These are phyloP conservation scores for Petasospora rhodanensis DNA, from an alignment of 1,139 yeast species.

Conservation along the genomic window DNA sequence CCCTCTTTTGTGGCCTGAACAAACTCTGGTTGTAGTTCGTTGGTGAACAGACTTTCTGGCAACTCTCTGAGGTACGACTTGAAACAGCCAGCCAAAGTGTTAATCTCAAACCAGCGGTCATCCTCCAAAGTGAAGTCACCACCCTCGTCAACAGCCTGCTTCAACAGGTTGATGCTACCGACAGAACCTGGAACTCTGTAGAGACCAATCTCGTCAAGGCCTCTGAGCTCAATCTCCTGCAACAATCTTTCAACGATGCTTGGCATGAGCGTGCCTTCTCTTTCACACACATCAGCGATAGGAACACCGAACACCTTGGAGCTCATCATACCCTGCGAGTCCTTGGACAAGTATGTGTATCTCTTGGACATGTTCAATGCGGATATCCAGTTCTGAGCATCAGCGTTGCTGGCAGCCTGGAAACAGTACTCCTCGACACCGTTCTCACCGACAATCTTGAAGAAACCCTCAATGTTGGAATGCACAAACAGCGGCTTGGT, in stretches of 20 bases:
- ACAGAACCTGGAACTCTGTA: conserved; percentile 90
- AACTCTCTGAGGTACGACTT: conserved; percentile 82
- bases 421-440: conserved; percentile 57
- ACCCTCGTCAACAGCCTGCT: conserved; percentile 66
- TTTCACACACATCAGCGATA: conserved; percentile 62
- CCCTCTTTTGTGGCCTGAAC: conserved; percentile 34
- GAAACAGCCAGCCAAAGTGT: conserved; percentile 86
- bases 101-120: conserved; percentile 72
- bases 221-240: conserved; percentile 73
- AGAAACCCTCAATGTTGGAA: conserved; percentile 36
- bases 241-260: conserved; percentile 59
- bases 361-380: conserved; percentile 37
- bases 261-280: conserved; percentile 66
- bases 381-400: conserved; percentile 73
- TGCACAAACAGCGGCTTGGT: conserved; percentile 30
- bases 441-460: conserved; percentile 55
- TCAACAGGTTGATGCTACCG: conserved; percentile 68
- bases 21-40: conserved; percentile 49
- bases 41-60: conserved; percentile 81
- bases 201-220: conserved; percentile 85
- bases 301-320: conserved; percentile 86
- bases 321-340: conserved; percentile 33
- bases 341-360: conserved; percentile 37
- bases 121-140: conserved; percentile 65
- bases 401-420: conserved; percentile 63